Evolutionary conservation across 202 grass and related monocot genomes (phyloP).

Genomic region (Zizania palustris): DNA sequence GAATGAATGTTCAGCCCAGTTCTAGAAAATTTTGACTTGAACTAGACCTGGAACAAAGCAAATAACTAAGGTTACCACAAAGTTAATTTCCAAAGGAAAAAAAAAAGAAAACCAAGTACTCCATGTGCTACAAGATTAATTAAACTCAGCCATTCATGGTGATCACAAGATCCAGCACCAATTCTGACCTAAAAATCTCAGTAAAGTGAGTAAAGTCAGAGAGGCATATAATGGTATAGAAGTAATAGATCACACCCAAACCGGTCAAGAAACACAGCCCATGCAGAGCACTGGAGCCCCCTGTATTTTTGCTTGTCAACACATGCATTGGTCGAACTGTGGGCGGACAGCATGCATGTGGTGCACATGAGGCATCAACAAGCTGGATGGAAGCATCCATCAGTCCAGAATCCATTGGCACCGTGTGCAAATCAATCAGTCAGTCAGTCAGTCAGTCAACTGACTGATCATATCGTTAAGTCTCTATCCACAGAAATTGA

Average conservation of each 20-base stretch:
- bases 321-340: constrained; percentile 46
- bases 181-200: background rate
- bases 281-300: constrained; percentile 27
- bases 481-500: constrained; percentile 1
- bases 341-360: constrained; percentile 55
- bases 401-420: background rate
- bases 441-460: background rate
- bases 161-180: constrained; percentile 20
- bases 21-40: constrained; percentile 23
- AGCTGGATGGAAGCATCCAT: constrained; percentile 29
- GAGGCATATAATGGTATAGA: background rate
- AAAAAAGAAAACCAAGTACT: background rate
- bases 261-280: constrained; percentile 36
- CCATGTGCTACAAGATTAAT: constrained; percentile 34
- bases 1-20: constrained; percentile 11
- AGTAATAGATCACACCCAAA: background rate
- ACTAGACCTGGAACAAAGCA: background rate
- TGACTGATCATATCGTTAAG: constrained; percentile 28
- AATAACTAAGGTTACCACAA: background rate
- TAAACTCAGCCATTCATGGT: background rate
- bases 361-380: constrained; percentile 45
- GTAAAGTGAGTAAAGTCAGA: background rate
- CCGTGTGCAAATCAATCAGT: background rate
- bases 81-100: background rate
- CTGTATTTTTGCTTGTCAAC: constrained; percentile 36